Conservation (phyloP, 257 asterid species). For the Solanum chilense region DNA sequence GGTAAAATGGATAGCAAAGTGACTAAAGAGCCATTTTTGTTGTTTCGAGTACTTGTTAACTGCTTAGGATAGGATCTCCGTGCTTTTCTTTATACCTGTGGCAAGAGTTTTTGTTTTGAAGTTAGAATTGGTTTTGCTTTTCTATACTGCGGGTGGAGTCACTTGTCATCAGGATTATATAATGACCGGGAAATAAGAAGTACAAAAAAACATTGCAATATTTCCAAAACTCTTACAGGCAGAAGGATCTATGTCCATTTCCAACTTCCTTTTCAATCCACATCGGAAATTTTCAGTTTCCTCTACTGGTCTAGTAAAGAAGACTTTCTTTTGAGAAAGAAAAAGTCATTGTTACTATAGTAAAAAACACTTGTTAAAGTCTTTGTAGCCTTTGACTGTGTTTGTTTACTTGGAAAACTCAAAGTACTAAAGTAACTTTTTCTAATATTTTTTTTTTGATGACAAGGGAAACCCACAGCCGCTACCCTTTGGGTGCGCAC, state of each 20-base stretch:
- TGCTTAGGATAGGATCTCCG: neutral
- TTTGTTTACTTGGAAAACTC: neutral
- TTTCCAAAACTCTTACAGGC: neutral
- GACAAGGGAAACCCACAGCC: too few species aligned
- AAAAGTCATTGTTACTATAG: neutral
- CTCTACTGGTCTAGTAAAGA: neutral
- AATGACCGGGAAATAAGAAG: neutral
- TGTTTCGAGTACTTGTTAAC: neutral
- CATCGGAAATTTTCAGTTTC: neutral
- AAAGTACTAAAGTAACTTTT: neutral
- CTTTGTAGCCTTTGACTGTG: neutral
- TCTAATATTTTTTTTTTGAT: neutral
- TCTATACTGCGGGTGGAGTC: neutral
- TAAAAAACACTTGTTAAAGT: neutral
- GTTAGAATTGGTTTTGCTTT: neutral
- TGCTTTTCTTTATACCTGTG: neutral
- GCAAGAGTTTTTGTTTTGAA: neutral
- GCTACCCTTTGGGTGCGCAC: too few species aligned
- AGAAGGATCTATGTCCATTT: neutral
- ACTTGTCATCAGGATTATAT: neutral
- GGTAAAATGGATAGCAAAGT: neutral
- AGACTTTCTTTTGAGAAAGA: neutral
- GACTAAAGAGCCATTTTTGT: neutral
- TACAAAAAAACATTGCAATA: neutral
- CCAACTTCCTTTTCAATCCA: neutral